Evolutionary conservation across 441 rosid species (phyloP), one percentile per base, ranked within the genome.

Genomic region (Geranium incanum): DNA sequence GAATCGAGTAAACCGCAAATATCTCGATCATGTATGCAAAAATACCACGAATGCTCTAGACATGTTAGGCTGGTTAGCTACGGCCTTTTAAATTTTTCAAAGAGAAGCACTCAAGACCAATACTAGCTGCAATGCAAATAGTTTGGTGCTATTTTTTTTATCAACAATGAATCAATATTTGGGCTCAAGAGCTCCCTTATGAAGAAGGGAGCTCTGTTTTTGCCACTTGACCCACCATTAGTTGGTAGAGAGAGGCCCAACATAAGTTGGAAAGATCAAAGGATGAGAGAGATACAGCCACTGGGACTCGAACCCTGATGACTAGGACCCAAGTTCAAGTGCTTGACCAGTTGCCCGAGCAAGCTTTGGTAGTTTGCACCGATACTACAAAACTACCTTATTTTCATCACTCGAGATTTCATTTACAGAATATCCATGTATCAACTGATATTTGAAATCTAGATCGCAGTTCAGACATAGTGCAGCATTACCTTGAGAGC

Each of bases 401-500:
- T 62, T 23, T 62, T 62, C 66, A 62, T 62, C 4, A 62, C 19
- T 52, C 23, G 36, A 19, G 64, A 57, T 57, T 57, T 19, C 28
- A 6, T 57, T 57, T 18, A 18, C 21, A 57, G 65, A 19, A 59
- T 59, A 59, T 6, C 9, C 65, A 59, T 6, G 65, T 59, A 18
- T 59, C 21, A 59, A 3, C 23, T 18, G 23, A n/a, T 57, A 57
- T 57, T 57, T 7, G 21, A 57, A 57, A 57, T 57, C 60, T 52
- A 52, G 60, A 52, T 52, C n/a, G 18, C 36, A 60, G 33, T 19
- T 15, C 4, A 60, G 36, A 60, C 11, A 19, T 12, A 60, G 36
- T 0, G 62, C 3, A 59, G 28, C 68, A 67, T 63, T 80, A 92
- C 97, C 97, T 84, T 84, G 73, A 70, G 76, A 33, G 96, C 90